Evolutionary conservation across 2,329 filamentous ascomycete species (phyloP), one percentile per base, ranked within the genome.

Genomic region (Epichloe hybrida): DNA sequence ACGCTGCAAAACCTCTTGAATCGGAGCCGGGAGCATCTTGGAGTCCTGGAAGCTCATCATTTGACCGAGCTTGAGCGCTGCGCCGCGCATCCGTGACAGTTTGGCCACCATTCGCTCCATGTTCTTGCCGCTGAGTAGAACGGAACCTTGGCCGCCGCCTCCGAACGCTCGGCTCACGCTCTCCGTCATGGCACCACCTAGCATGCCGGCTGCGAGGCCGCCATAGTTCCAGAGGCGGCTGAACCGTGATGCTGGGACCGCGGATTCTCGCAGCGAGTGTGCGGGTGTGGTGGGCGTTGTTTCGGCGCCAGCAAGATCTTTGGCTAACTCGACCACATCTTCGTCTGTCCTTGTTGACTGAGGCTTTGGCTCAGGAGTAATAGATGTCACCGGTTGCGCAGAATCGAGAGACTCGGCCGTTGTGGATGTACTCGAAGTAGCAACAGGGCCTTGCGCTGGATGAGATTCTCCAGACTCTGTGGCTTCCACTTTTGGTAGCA

Each of bases 11-110:
- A 98, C 88, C 61, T 91, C 80, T 57, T 94, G 88, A 47, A 98
- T 89, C 1, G 87, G 80, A 0, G 79, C 80, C 0, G 93, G 93
- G 9, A 98, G 78, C 81, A 96, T 89, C 67, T 95, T 97, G 38
- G 88, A 82, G 69, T 98, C 93, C 72, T 98, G 93, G 62, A 98
- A 93, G 65, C 89, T 96, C 75, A 98, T 85, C 86, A 97, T 93
- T 71, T 98, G 93, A 0, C 93, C 94, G 27, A 98, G 70, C 70
- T 98, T 98, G 41, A 98, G 73, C n/a, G 93, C 93, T 5, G 93
- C 94, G 38, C 93, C 93, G 61, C 93, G 81, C 93, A 98, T 98
- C 21, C 87, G 85, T 3, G 91, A 97, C 3, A 98, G 76, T 66
- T 94, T 96, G 5, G 88, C 76, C 2, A 98, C 93, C 8, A 98